Conservation (phyloP, 2,329 filamentous ascomycete species). For the Ophiostoma quercus region DNA sequence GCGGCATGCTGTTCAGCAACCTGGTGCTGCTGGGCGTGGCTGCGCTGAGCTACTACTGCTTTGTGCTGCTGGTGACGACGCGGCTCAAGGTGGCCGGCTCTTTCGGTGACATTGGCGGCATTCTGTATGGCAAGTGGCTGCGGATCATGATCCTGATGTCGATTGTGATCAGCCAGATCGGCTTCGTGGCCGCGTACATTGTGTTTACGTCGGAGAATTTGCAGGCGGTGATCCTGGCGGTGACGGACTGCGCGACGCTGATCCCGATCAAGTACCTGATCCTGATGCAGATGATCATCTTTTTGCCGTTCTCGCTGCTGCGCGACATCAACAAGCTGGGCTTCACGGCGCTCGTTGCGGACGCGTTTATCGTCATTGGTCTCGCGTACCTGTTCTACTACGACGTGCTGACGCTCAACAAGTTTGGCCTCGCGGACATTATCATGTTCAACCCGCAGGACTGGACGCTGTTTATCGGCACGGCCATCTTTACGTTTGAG, state of each 20-base stretch:
- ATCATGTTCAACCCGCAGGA: constrained; percentile 81
- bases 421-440: constrained; percentile 76
- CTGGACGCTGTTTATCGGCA: constrained; percentile 98
- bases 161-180: constrained; percentile 91
- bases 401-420: constrained; percentile 76
- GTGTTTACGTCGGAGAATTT: constrained; percentile 96
- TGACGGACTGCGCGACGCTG: constrained; percentile 77
- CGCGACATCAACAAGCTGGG: constrained; percentile 96
- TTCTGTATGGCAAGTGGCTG: constrained; percentile 88
- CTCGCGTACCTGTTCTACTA: constrained; percentile 94
- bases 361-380: constrained; percentile 89
- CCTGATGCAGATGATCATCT: constrained; percentile 89
- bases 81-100: constrained; percentile 84
- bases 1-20: constrained; percentile 96
- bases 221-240: constrained; percentile 88
- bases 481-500: constrained; percentile 98
- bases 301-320: constrained; percentile 87
- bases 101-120: constrained; percentile 93
- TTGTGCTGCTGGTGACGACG: constrained; percentile 85
- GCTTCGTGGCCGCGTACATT: constrained; percentile 91
- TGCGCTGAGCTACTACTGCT: constrained; percentile 89
- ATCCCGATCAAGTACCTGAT: constrained; percentile 89
- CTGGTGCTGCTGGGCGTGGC: constrained; percentile 82
- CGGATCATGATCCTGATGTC: constrained; percentile 79
- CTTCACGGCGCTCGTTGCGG: constrained; percentile 87